Evolutionary conservation across 768 basidiomycete genomes (phyloP).

Genomic region (Mycena capillaripes): DNA sequence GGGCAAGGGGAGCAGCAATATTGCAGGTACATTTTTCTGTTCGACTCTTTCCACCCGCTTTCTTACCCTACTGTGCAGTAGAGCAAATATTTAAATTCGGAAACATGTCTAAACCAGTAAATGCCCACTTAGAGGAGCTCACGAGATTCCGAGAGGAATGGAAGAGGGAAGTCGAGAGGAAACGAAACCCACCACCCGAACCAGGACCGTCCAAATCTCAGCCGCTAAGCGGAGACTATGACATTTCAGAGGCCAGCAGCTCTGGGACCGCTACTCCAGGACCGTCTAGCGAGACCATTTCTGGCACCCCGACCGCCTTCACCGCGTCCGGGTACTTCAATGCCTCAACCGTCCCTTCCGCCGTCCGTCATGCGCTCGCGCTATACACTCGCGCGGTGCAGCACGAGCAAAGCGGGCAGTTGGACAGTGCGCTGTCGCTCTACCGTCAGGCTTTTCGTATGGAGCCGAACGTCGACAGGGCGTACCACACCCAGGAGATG

Average conservation of each 20-base stretch:
- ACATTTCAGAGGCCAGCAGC: slow-evolving; percentile 25
- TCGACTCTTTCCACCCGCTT: too few species aligned
- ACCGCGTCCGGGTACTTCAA: slow-evolving; percentile 24
- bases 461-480: slow-evolving; percentile 81
- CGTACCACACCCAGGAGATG: slow-evolving; percentile 73
- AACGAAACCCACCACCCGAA: slow-evolving; percentile 44
- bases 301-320: slow-evolving; percentile 36
- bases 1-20: too few species aligned
- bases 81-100: too few species aligned
- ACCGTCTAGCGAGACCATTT: slow-evolving; percentile 37
- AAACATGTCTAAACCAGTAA: background rate
- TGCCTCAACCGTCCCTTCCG: slow-evolving; percentile 43
- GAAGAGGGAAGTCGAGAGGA: slow-evolving; percentile 72
- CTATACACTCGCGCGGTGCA: slow-evolving; percentile 80
- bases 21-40: too few species aligned
- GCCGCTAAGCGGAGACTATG: slow-evolving; percentile 17
- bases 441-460: slow-evolving; percentile 88
- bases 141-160: slow-evolving; percentile 79
- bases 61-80: too few species aligned
- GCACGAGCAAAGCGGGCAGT: slow-evolving; percentile 78
- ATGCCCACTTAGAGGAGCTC: slow-evolving; percentile 62
- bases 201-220: slow-evolving; percentile 22
- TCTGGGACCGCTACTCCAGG: slow-evolving; percentile 29
- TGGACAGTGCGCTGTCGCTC: slow-evolving; percentile 81
- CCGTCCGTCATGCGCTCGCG: slow-evolving; percentile 66